Evolutionary conservation across 148 eudicot species (phyloP).

Genomic region (Talinum fruticosum): DNA sequence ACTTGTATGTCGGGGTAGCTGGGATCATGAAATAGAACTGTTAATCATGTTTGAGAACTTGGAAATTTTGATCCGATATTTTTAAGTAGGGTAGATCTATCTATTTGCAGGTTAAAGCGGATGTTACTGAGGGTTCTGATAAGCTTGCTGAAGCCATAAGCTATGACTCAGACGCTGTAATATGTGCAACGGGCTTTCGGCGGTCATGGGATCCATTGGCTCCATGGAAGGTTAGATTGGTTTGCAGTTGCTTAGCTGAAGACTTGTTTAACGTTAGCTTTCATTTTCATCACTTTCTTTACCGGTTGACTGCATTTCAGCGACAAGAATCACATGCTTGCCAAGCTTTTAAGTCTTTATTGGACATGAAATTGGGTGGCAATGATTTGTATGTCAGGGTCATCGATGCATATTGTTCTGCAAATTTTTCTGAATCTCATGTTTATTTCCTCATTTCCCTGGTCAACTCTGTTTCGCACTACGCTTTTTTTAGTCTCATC

Average conservation of each 20-base stretch:
- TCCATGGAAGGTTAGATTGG: conserved; percentile 83
- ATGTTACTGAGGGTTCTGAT: conserved; percentile 82
- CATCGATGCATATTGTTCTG: neutral
- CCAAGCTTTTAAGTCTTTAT: neutral
- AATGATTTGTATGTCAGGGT: neutral
- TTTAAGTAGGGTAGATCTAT: neutral
- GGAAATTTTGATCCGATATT: neutral
- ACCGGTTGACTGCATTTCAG: neutral
- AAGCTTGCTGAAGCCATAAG: conserved; percentile 79
- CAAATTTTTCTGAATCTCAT: neutral
- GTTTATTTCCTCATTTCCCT: neutral
- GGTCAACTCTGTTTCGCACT: neutral
- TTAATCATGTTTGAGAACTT: neutral
- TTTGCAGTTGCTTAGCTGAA: neutral
- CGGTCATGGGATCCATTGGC: conserved; percentile 70
- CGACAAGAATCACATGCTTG: neutral
- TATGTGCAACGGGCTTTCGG: conserved; percentile 91
- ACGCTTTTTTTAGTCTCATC: neutral
- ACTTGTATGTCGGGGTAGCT: neutral
- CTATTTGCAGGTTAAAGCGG: conserved; percentile 70
- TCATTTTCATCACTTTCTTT: neutral
- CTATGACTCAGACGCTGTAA: conserved; percentile 78
- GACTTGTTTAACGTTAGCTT: neutral
- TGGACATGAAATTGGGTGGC: neutral
- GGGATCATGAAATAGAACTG: neutral